A percentile compares a stretch with the other conserved stretches of the same genome.
phyloP scores from a whole-genome alignment of 495 filamentous ascomycete species.

The Podospora conica region DNA sequence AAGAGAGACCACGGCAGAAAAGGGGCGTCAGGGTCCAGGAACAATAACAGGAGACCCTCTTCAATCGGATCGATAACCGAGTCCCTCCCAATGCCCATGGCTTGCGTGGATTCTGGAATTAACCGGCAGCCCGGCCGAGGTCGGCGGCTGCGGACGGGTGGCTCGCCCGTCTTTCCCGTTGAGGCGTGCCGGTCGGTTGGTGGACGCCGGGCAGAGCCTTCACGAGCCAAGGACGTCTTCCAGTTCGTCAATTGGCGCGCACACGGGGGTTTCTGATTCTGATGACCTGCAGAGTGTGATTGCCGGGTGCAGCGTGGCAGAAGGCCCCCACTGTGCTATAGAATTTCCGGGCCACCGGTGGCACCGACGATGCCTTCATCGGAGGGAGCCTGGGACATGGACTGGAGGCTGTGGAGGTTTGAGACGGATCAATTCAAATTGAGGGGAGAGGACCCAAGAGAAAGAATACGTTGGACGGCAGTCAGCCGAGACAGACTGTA shows the following conservation, averaged over 20 bases:
- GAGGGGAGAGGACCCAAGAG: neutral
- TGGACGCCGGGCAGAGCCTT: no score
- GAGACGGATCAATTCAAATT: neutral
- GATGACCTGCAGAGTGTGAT: neutral
- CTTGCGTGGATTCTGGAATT: neutral
- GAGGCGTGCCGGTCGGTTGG: neutral
- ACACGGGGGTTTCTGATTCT: no score
- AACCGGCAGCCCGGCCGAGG: neutral
- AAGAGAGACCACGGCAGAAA: neutral
- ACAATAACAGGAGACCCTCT: neutral
- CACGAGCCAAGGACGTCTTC: no score
- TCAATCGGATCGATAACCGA: neutral
- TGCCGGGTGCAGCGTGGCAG: neutral
- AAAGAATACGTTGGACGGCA: neutral
- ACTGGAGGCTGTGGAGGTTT: no score
- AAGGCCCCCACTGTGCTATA: neutral
- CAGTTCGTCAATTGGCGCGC: no score
- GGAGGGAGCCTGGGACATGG: no score
- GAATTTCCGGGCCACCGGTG: constrained; percentile 5
- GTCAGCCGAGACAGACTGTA: no score
- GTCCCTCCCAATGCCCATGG: neutral
- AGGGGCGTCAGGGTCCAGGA: neutral
- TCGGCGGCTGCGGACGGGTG: neutral
- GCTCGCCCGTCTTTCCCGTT: neutral
- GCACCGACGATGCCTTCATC: neutral